Evolutionary conservation across 2,329 filamentous ascomycete genomes (phyloP), one percentile per base, ranked within the genome.

Genomic region (Claviceps pusilla): DNA sequence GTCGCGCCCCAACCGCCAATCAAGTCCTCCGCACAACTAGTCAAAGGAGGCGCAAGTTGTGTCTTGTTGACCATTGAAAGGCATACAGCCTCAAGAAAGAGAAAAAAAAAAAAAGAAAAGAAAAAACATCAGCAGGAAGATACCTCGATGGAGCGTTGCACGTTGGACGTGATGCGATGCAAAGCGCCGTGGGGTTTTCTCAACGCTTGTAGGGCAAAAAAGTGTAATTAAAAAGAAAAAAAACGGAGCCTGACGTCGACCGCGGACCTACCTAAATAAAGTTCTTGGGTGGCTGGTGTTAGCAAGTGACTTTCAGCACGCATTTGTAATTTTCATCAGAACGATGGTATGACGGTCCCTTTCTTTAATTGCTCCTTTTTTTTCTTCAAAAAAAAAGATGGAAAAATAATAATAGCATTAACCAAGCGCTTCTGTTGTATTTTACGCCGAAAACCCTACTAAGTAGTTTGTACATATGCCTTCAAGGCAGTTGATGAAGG

Each of bases 181-280:
- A 50, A 12, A 50, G 33, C 7, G n/a, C 41, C 41, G 24, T 24
- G 29, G 48, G 24, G 29, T 33, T 31, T 16, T 31, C 19, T 33
- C 28, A 6, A 31, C 12, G 39, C 29, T 51, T 37, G 35, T 9
- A 11, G 35, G 10, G 35, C 3, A 2, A 11, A 10, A 37, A 37
- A 37, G 35, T 33, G 5, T 33, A 37, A 10, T 10, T 39, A 24
- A 24, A 24, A 43, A 12, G 35, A 28, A 28, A 43, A 29, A 49
- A 43, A 43, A 28, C 29, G 52, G 54, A 55, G 47, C 51, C 51
- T 41, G 50, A 50, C 33, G 46, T 49, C 48, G 43, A 16, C 35
- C n/a, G 35, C 16, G 24, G 6, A 35, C 12, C 9, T 12, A 35
- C 33, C 33, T 35, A 35, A 35, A 3, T 10, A 33, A 33, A 33